These are phyloP conservation scores for Thamnidium elegans DNA, from an alignment of 192 early-diverging fungal genomes.

Conservation along the genomic window DNA sequence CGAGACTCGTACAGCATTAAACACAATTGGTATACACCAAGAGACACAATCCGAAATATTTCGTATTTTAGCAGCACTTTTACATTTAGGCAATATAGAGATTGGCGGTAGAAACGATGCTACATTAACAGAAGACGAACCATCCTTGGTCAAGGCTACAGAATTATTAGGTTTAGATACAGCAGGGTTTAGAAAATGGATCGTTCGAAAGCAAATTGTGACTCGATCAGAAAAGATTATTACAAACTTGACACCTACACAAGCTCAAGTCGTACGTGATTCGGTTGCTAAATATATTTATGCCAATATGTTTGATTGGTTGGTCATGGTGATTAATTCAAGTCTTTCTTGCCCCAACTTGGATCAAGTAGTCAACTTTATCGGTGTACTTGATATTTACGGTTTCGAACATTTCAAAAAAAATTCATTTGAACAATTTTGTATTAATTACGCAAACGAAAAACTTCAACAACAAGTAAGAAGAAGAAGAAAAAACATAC, in stretches of 20 bases:
- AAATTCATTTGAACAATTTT: slow-evolving; percentile 99
- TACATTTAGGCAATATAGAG: slow-evolving; percentile 96
- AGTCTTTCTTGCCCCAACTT: slow-evolving; percentile 64
- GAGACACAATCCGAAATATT: slow-evolving; percentile 87
- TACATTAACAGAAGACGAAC: slow-evolving; percentile 73
- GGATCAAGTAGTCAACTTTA: slow-evolving; percentile 59
- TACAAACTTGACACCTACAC: slow-evolving; percentile 68
- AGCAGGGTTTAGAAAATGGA: slow-evolving; percentile 90
- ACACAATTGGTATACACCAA: slow-evolving; percentile 80
- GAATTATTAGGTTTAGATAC: slow-evolving; percentile 76
- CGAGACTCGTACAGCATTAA: slow-evolving; percentile 79
- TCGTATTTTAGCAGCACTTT: slow-evolving; percentile 84
- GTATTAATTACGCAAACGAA: slow-evolving; percentile 97
- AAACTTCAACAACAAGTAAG: slow-evolving; percentile 89
- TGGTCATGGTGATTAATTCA: slow-evolving; percentile 87
- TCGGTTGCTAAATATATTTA: slow-evolving; percentile 98
- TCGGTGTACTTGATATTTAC: slow-evolving; percentile 99
- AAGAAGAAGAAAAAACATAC: not conserved
- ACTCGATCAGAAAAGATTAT: slow-evolving; percentile 93
- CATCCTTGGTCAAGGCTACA: slow-evolving; percentile 65
- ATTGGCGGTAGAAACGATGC: slow-evolving; percentile 74
- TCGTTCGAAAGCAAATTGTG: slow-evolving; percentile 91
- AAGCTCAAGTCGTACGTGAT: slow-evolving; percentile 84
- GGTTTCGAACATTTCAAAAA: slow-evolving; percentile 99
- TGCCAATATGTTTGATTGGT: slow-evolving; percentile 94